Evolutionary conservation across 2,329 filamentous ascomycete species (phyloP).

Genomic region (Chrysosporium keratinophilum): DNA sequence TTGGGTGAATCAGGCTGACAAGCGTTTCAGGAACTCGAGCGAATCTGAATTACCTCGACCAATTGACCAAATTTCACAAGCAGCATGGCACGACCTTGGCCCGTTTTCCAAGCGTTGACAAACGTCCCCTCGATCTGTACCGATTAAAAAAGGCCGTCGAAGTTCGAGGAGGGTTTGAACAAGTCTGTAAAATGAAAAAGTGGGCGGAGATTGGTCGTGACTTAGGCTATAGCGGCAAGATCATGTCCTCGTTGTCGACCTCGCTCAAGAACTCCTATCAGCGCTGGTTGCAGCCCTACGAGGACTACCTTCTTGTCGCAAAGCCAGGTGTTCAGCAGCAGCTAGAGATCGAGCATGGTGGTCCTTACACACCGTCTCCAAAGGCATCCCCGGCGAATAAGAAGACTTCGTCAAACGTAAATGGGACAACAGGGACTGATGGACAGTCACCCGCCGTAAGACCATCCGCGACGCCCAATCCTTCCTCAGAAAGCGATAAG

Average conservation of each 20-base stretch:
- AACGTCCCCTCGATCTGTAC: constrained; percentile 90
- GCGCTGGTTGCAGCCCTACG: constrained; percentile 92
- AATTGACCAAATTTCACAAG: constrained; percentile 90
- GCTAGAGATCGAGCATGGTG: constrained; percentile 83
- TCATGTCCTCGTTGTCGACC: constrained; percentile 96
- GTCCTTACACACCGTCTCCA: constrained; percentile 72
- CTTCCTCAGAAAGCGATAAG: constrained; percentile 36
- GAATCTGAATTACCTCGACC: constrained; percentile 91
- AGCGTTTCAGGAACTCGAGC: constrained; percentile 65
- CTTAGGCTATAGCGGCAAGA: constrained; percentile 95
- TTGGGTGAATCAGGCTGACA: constrained; percentile 28
- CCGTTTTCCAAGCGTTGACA: constrained; percentile 91
- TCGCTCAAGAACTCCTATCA: constrained; percentile 98
- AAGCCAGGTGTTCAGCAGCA: constrained; percentile 97
- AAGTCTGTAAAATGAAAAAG: constrained; percentile 95
- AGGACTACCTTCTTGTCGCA: constrained; percentile 80
- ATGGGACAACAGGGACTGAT: constrained; percentile 41
- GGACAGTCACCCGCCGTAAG: constrained; percentile 58
- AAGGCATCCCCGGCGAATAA: constrained; percentile 61
- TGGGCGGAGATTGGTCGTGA: constrained; percentile 98
- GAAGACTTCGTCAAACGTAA: constrained; percentile 31
- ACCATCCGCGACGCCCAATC: constrained; percentile 48
- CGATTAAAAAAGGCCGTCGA: constrained; percentile 95
- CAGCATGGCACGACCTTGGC: constrained; percentile 91
- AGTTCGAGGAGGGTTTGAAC: constrained; percentile 84